A percentile compares a stretch with the other conserved stretches of the same genome.
These are phyloP conservation scores for Mimosa bimucronata DNA, from an alignment of 306 rosid species.

Conservation along the genomic window DNA sequence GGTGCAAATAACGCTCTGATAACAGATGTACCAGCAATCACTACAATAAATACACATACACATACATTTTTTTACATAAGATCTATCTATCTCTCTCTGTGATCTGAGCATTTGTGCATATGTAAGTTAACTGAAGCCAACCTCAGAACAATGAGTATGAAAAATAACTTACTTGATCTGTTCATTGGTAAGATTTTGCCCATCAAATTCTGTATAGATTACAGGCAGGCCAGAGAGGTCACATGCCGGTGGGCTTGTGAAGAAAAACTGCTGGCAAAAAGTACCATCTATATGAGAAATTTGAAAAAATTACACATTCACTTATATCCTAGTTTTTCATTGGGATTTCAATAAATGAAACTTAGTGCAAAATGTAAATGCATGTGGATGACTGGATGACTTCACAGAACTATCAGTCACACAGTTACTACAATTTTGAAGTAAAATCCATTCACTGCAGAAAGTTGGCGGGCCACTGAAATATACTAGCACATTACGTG, in stretches of 20 bases:
- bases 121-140: constrained; percentile 20
- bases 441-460: background rate
- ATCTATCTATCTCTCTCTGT: background rate
- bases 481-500: background rate
- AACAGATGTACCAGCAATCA: constrained; percentile 17
- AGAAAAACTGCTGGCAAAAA: constrained; percentile 73
- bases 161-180: constrained; percentile 68
- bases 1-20: background rate
- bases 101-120: background rate
- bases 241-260: constrained; percentile 76
- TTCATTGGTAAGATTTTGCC: constrained; percentile 52
- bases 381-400: background rate
- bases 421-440: background rate
- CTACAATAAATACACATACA: background rate
- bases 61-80: background rate
- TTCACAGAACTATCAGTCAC: background rate
- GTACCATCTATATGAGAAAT: constrained; percentile 20
- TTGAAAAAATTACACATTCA: constrained; percentile 18
- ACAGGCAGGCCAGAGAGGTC: constrained; percentile 74
- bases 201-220: constrained; percentile 52
- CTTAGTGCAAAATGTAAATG: background rate
- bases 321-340: constrained; percentile 16
- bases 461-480: background rate
- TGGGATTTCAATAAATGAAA: constrained; percentile 16
- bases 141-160: background rate